phyloP scores from a whole-genome alignment of 371 early-diverging fungal species.

The Rhizopus arrhizus region DNA sequence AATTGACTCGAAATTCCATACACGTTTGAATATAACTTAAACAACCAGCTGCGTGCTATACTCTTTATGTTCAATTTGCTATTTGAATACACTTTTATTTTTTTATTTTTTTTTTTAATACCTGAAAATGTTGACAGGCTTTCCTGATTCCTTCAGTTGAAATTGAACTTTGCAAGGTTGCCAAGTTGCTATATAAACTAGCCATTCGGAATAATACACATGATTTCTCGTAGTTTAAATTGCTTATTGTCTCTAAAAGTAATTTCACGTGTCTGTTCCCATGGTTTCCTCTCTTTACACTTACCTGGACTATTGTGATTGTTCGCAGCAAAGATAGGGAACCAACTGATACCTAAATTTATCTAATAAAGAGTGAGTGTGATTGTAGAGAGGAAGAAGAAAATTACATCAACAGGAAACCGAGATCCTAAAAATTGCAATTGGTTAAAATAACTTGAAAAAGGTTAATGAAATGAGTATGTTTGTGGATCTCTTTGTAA shows the following conservation, averaged over 20 bases:
- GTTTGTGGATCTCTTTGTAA: not conserved
- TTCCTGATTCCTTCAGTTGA: conserved; percentile 74
- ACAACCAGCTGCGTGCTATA: conserved; percentile 78
- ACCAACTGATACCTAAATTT: conserved; percentile 27
- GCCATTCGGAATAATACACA: conserved; percentile 84
- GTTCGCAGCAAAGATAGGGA: conserved; percentile 21
- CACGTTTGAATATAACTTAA: conserved; percentile 63
- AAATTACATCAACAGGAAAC: conserved; percentile 49
- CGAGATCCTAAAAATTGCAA: conserved; percentile 43
- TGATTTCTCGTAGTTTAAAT: conserved; percentile 80
- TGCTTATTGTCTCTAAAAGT: conserved; percentile 34
- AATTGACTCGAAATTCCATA: conserved; percentile 56
- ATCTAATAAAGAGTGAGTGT: conserved; percentile 12
- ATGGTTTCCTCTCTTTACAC: not conserved
- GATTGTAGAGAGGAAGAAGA: not conserved
- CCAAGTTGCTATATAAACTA: conserved; percentile 80
- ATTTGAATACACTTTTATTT: not conserved
- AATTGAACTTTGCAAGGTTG: conserved; percentile 59
- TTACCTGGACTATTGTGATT: conserved; percentile 18
- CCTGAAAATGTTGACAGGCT: conserved; percentile 80
- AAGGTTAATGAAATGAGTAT: not conserved
- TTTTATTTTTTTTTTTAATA: conserved; percentile 17
- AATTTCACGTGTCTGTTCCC: conserved; percentile 20
- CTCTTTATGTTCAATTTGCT: not conserved
- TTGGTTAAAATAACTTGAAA: conserved; percentile 47